phyloP scores from a whole-genome alignment of 2,329 filamentous ascomycete genomes.

The Truncatella angustata region DNA sequence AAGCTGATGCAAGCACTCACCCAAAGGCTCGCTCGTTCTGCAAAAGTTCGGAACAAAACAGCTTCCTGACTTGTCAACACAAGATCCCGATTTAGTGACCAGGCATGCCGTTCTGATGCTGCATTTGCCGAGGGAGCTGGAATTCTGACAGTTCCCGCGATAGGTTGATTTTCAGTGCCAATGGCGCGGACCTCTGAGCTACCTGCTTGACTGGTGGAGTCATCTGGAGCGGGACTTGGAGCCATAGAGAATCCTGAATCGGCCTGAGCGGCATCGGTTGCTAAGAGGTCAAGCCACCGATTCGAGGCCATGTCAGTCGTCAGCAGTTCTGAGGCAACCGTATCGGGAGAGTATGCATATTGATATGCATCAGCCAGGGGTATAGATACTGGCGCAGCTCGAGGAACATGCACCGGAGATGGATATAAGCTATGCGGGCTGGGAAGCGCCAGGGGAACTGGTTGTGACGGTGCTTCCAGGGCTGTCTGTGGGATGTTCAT shows the following conservation, averaged over 20 bases:
- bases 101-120: conserved; percentile 21
- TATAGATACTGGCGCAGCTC: not conserved
- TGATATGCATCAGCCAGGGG: conserved; percentile 12
- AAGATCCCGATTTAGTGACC: conserved; percentile 24
- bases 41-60: conserved; percentile 26
- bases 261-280: conserved; percentile 29
- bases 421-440: conserved; percentile 13
- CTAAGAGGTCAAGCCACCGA: conserved; percentile 29
- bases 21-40: conserved; percentile 22
- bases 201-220: conserved; percentile 6
- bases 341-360: conserved; percentile 23
- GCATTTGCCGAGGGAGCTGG: conserved; percentile 10
- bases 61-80: conserved; percentile 22
- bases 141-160: conserved; percentile 8
- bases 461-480: not conserved
- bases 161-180: conserved; percentile 12
- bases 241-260: conserved; percentile 28
- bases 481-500: not conserved
- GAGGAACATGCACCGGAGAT: conserved; percentile 6
- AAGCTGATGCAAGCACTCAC: conserved; percentile 6
- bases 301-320: conserved; percentile 28
- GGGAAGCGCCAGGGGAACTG: not conserved
- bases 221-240: conserved; percentile 16
- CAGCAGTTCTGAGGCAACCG: conserved; percentile 24
- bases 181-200: not conserved